Evolutionary conservation across 2,329 filamentous ascomycete species (phyloP), one percentile per base, ranked within the genome.

Genomic region (Fusarium pilosicola): DNA sequence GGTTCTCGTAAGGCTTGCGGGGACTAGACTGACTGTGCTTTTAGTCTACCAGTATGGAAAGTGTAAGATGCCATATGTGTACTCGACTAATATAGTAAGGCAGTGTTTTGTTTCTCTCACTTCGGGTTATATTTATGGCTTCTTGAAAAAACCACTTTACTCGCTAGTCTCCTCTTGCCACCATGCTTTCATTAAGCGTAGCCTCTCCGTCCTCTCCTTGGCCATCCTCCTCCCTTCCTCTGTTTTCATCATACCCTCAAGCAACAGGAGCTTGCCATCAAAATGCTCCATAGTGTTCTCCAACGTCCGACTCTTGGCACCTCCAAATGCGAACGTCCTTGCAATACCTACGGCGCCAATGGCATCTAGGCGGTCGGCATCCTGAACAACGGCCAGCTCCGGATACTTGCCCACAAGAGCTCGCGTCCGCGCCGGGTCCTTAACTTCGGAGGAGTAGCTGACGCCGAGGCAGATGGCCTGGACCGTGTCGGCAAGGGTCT

Each of bases 351-450:
- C 89, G 0, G 93, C 94, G 2, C 95, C 96, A 56, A 98, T 91
- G 8, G 95, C 93, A 83, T 98, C 96, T n/a, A 98, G 85, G 12
- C 95, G 88, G 84, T 98, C 96, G 8, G 95, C 95, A 81, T 98
- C 96, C 83, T 98, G 95, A 38, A 98, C 94, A 54, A 97, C 89
- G 0, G 90, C 95, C 39, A 85, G 78, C 75, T 84, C 83, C 3
- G 94, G 94, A 80, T 93, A 85, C 36, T 83, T 79, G 11, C 79
- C 80, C n/a, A 97, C 85, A n/a, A 95, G 85, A 4, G 84, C 81
- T n/a, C 81, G 82, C 14, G 94, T 90, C 18, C 84, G 82, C 11
- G 82, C 83, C 2, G 92, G 91, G 78, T 95, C 86, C 76, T 88
- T 89, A 55, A 89, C 85, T 82, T 98, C 95, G 73, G 88, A 87